Base-by-base conservation (phyloP, 2,329 filamentous ascomycete genomes). In the Diaporthe ampelina region DNA sequence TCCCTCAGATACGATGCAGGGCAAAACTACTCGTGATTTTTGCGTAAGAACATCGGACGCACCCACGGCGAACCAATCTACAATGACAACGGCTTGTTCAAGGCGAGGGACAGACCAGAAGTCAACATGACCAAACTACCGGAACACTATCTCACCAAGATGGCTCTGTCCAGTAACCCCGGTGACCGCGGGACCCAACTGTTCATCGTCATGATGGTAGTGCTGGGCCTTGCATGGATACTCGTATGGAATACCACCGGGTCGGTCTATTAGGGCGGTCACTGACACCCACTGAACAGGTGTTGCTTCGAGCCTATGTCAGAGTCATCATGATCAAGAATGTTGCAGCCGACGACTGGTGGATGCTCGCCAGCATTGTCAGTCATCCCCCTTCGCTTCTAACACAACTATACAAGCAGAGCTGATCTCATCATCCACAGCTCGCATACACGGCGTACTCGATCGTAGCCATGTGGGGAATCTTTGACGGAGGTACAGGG, bases 321-420 rank as follows among this genome's bases (percentile, higher is more conserved):
- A 85, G 87, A 73, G 67, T 82, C 0, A 79, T 83, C 37, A 78
- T 89, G 29, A 80, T 86, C 52, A 86, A 84, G 68, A 84, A 82
- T 40, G 79, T 86, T 45, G 81, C 84, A 0, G 48, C 82, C 4
- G 88, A 89, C 65, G 88, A 90, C 81, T 86, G 82, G 76, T 78
- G 88, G 59, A 87, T 88, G 77, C 80, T 88, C 29, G 65, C 81
- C 37, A 85, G 86, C 4, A 79, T 87, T 80, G 87, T 89, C 79
- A 37, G 56, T 58, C 15, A 15, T 26, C 65, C 19, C 19, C 19
- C 9, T 9, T 19, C 24, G 29, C n/a, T n/a, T 29, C 21, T 7
- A 8, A 6, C n/a, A n/a, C n/a, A 24, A 43, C 15, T 15, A 17
- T 6, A 7, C 40, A 43, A 13, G 21, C 45, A 73, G 67, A n/a